phyloP scores from a whole-genome alignment of 2,329 filamentous ascomycete genomes.

The Fusarium mangiferae region DNA sequence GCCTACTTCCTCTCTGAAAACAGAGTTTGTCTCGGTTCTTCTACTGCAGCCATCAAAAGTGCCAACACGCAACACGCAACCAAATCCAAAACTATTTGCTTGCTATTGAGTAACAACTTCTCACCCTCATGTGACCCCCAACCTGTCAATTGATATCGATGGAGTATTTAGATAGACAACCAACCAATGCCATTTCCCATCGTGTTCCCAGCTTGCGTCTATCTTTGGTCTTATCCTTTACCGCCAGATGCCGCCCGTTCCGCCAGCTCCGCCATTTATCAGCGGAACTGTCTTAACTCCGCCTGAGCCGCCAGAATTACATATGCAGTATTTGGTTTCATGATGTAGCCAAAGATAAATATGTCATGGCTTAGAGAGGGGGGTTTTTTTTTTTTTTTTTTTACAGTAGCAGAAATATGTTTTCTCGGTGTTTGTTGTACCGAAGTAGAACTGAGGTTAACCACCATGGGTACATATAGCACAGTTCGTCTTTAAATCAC shows the following conservation, averaged over 20 bases:
- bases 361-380: not conserved
- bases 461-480: too few species aligned
- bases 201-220: not conserved
- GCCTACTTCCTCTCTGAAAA: not conserved
- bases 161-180: slow-evolving; percentile 5
- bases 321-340: not conserved
- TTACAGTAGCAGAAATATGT: not conserved
- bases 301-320: slow-evolving; percentile 3
- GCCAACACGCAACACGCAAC: not conserved
- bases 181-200: not conserved
- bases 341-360: not conserved
- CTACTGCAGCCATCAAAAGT: not conserved
- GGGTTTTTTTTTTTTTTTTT: not conserved
- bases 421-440: not conserved
- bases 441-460: not conserved
- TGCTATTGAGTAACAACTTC: slow-evolving; percentile 8
- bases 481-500: not conserved
- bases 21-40: slow-evolving; percentile 1
- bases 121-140: slow-evolving; percentile 11
- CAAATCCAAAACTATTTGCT: not conserved
- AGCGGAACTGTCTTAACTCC: slow-evolving; percentile 14
- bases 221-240: not conserved
- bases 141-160: slow-evolving; percentile 7
- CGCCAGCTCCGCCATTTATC: slow-evolving; percentile 15
- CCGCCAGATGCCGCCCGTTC: slow-evolving; percentile 26